phyloP scores from a whole-genome alignment of 371 early-diverging fungal genomes.

The Rhizopus arrhizus region DNA sequence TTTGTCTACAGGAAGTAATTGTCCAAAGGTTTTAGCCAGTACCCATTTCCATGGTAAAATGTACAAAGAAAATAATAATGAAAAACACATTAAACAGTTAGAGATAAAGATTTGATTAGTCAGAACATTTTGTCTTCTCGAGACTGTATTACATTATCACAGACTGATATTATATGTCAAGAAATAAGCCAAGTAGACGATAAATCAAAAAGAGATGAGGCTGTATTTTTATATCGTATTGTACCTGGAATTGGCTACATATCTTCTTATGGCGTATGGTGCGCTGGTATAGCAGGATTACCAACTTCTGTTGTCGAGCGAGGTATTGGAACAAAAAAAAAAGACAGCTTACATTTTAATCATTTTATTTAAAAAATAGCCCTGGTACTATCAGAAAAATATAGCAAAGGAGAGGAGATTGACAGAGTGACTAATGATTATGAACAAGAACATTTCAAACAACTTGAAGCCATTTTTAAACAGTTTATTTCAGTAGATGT shows the following conservation, averaged over 20 bases:
- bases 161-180: constrained; percentile 34
- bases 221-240: constrained; percentile 60
- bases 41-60: constrained; percentile 69
- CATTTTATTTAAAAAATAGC: constrained; percentile 3
- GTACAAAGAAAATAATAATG: neutral
- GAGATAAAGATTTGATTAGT: constrained; percentile 4
- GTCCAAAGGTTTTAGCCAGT: constrained; percentile 57
- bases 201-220: constrained; percentile 24
- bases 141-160: constrained; percentile 26
- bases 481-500: constrained; percentile 12
- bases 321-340: constrained; percentile 39
- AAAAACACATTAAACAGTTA: constrained; percentile 9
- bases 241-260: constrained; percentile 25
- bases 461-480: neutral
- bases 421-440: constrained; percentile 7
- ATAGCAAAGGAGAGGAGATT: constrained; percentile 1
- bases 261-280: constrained; percentile 59
- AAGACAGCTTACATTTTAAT: neutral
- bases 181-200: constrained; percentile 1
- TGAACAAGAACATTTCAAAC: constrained; percentile 12
- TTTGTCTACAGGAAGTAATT: constrained; percentile 33
- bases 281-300: constrained; percentile 62
- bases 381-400: constrained; percentile 9
- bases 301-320: constrained; percentile 42
- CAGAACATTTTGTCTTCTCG: constrained; percentile 6